Percentiles rank a stretch among this genome's conserved stretches.
Conservation (phyloP, 1,139 yeast genomes). For the Pichia sp. region DNA sequence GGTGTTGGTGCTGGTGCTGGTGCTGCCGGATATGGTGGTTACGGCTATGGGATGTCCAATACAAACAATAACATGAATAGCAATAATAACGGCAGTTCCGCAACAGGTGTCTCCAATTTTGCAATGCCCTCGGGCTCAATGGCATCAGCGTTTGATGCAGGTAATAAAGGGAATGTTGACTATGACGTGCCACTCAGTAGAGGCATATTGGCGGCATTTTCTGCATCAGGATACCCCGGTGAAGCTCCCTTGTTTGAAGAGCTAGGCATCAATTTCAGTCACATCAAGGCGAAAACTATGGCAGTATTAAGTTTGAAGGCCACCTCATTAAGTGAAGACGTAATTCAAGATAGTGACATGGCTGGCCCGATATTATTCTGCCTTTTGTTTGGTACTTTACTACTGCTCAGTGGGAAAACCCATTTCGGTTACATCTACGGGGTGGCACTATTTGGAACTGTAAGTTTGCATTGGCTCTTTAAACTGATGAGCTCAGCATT, state of each 20-base stretch:
- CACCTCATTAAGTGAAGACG: constrained; percentile 35
- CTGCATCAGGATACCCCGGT: constrained; percentile 88
- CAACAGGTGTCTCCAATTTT: not conserved
- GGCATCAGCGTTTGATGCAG: constrained; percentile 14
- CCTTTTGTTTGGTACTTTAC: constrained; percentile 75
- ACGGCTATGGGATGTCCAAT: not conserved
- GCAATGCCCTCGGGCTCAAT: constrained; percentile 24
- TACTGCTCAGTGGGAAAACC: constrained; percentile 81
- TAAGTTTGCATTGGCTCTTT: constrained; percentile 75
- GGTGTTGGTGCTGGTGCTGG: constrained; percentile 1
- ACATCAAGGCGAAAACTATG: constrained; percentile 76
- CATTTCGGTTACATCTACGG: constrained; percentile 98
- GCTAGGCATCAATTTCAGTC: constrained; percentile 85
- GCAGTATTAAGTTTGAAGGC: constrained; percentile 55
- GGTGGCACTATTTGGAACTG: constrained; percentile 85
- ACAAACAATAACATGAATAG: not conserved
- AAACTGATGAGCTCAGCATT: constrained; percentile 64
- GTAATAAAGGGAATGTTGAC: constrained; percentile 17
- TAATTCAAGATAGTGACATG: constrained; percentile 83
- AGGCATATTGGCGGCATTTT: constrained; percentile 86
- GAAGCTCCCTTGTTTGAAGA: constrained; percentile 93
- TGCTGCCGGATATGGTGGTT: not conserved
- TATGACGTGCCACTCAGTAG: constrained; percentile 27
- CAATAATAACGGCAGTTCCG: not conserved
- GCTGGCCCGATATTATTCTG: constrained; percentile 95